Conservation (phyloP, 139 green algal species). For the Zygnema circumcarinatum region DNA sequence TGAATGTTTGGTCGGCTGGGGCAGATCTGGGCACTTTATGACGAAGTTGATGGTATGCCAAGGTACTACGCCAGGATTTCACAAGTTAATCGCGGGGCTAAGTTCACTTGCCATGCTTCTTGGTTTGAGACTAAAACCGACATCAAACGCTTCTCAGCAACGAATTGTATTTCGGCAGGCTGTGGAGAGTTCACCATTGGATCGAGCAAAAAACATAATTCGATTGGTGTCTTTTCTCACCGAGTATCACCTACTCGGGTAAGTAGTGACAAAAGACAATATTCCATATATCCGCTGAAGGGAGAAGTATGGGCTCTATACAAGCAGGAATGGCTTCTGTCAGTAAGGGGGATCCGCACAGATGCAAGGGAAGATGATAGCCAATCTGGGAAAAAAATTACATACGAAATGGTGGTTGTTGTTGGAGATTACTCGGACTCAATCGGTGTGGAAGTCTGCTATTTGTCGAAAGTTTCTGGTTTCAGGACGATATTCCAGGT, state of each 20-base stretch:
- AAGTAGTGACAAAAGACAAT: background rate
- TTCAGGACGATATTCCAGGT: background rate
- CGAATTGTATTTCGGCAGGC: background rate
- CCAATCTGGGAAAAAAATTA: background rate
- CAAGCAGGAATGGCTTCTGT: background rate
- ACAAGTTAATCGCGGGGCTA: background rate
- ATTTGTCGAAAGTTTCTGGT: background rate
- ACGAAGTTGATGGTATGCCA: slow-evolving; percentile 13
- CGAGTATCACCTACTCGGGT: background rate
- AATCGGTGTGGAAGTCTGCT: background rate
- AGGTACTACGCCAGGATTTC: slow-evolving; percentile 25
- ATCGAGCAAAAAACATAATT: background rate
- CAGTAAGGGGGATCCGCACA: background rate
- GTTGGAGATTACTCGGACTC: background rate
- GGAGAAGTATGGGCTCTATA: background rate
- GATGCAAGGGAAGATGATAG: background rate
- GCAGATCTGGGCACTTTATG: slow-evolving; percentile 28
- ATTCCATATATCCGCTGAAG: background rate
- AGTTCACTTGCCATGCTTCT: background rate
- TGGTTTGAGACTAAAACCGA: background rate
- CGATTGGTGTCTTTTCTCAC: background rate
- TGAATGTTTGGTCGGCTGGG: no score
- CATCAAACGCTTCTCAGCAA: background rate
- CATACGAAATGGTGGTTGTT: background rate
- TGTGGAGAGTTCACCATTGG: background rate